Evolutionary conservation across 768 basidiomycete species (phyloP), one percentile per base, ranked within the genome.

Genomic region (Calocera cornea): DNA sequence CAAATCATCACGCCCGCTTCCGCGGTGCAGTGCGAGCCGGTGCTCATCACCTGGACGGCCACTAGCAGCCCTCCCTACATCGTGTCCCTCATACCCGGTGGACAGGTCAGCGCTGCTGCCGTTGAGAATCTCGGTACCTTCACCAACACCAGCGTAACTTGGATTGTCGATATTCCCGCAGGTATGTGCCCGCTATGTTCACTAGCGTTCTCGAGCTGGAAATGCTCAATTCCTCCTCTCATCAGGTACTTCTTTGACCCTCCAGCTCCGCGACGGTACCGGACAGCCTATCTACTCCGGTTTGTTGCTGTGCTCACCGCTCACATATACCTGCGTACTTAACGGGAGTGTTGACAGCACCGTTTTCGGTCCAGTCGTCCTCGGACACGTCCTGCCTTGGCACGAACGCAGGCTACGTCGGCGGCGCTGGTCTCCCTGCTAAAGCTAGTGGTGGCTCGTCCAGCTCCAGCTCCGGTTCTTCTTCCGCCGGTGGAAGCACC

Each of bases 211-310:
- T 36, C 17, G 64, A 0, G 16, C n/a, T n/a, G 47, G 47, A 2
- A 64, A 11, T 5, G 19, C 24, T 44, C 14, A n/a, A n/a, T n/a
- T 12, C 41, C 2, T n/a, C 63, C 41, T 7, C 22, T 41, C 19
- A 8, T 44, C 67, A 84, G 86, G 79, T n/a, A 82, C 81, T 2
- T 74, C 70, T 41, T 74, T 92, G 67, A 86, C 83, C 65, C 74
- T 92, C 33, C 79, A 77, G 14, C 68, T 93, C 69, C 83, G 82
- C 73, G 92, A 94, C 72, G 74, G 67, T 66, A 83, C 77, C 34
- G 91, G 92, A 11, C 54, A 60, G 69, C 64, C 64, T 22, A 16
- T 60, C 54, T 60, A 60, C 31, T 60, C 54, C 27, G 54, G 54
- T 60, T 38, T 14, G 36, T 38, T 38, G 7, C 5, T 38, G 36